phyloP scores from a whole-genome alignment of 78 protist species.

The Dictyostelium brefeldianum region DNA sequence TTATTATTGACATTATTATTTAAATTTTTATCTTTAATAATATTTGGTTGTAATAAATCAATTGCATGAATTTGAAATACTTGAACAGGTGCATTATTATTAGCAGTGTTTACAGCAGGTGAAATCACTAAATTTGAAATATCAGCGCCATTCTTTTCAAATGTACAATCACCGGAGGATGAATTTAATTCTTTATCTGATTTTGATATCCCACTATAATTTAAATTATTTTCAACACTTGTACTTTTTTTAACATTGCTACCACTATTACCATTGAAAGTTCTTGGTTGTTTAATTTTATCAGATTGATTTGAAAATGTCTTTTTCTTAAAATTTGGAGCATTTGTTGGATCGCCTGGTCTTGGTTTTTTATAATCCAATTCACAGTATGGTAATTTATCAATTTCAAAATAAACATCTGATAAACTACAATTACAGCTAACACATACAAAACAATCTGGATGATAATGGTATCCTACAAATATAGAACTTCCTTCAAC shows the following conservation, averaged over 20 bases:
- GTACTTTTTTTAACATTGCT: background rate
- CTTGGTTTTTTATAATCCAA: conserved; percentile 67
- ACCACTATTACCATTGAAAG: background rate
- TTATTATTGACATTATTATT: background rate
- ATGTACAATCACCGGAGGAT: no score
- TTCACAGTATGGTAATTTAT: conserved; percentile 63
- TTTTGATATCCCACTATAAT: background rate
- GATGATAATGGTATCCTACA: conserved; percentile 69
- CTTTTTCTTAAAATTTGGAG: background rate
- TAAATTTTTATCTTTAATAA: background rate
- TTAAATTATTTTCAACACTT: background rate
- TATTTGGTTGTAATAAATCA: no score
- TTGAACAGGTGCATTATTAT: background rate
- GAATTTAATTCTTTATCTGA: background rate
- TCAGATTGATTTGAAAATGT: conserved; percentile 1
- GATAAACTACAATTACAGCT: conserved; percentile 29
- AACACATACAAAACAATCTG: conserved; percentile 47
- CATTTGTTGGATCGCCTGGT: conserved; percentile 11
- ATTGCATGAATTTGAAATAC: background rate
- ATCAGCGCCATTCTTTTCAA: no score
- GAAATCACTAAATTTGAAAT: no score
- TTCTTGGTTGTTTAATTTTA: background rate
- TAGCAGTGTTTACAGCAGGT: background rate
- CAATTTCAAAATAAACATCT: conserved; percentile 56
- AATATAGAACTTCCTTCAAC: conserved; percentile 37